Conservation (phyloP, 495 filamentous ascomycete genomes). For the Neurospora terricola region DNA sequence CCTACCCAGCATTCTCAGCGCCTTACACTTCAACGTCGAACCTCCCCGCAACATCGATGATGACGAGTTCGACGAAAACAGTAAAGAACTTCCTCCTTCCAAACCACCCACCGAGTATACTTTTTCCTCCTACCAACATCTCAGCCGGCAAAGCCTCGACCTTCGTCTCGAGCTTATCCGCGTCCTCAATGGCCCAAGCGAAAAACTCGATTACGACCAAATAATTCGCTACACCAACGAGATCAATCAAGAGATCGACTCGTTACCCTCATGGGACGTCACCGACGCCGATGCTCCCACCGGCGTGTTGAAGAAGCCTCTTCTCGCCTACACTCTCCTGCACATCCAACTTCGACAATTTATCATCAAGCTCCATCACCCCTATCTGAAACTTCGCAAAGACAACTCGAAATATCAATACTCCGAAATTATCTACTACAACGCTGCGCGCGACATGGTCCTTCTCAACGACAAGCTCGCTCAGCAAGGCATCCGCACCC, state of each 20-base stretch:
- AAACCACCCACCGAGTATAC: constrained; percentile 28
- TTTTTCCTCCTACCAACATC: constrained; percentile 30
- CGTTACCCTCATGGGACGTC: constrained; percentile 32
- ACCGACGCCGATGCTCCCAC: constrained; percentile 3
- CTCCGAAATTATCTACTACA: constrained; percentile 38
- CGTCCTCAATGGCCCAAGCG: constrained; percentile 22
- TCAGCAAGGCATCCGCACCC: constrained; percentile 30
- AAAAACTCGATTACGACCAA: constrained; percentile 30
- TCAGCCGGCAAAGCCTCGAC: constrained; percentile 28
- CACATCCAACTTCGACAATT: constrained; percentile 34
- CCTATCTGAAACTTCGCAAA: constrained; percentile 31
- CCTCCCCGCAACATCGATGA: constrained; percentile 35
- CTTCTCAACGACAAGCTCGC: constrained; percentile 30
- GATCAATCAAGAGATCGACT: constrained; percentile 33
- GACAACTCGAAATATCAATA: constrained; percentile 33
- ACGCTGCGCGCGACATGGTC: constrained; percentile 36
- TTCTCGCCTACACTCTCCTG: constrained; percentile 31
- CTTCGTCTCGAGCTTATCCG: constrained; percentile 34
- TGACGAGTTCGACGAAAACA: constrained; percentile 33
- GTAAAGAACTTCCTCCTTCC: constrained; percentile 24
- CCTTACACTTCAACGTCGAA: constrained; percentile 27
- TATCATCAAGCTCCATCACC: constrained; percentile 35
- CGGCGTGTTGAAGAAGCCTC: constrained; percentile 18
- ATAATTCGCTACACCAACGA: constrained; percentile 36
- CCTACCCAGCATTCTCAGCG: constrained; percentile 37